Evolutionary conservation across 2,329 filamentous ascomycete genomes (phyloP).

Genomic region (Penicillium fuscoglaucum): DNA sequence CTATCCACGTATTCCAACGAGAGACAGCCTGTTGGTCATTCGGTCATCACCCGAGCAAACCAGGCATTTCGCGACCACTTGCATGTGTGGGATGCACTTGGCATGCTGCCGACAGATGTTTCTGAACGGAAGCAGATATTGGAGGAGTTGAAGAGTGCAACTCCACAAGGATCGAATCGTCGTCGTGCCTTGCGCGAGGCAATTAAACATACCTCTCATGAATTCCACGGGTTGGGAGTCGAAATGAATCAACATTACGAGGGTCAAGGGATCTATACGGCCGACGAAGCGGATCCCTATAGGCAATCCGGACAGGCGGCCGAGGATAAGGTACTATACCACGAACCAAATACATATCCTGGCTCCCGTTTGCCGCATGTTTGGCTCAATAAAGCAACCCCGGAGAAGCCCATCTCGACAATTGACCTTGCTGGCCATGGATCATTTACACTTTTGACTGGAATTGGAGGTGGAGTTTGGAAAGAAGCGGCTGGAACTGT

Average conservation of each 20-base stretch:
- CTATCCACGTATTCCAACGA: constrained; percentile 50
- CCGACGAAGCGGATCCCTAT: constrained; percentile 42
- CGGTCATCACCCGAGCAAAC: constrained; percentile 58
- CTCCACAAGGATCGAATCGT: constrained; percentile 40
- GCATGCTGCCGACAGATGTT: constrained; percentile 42
- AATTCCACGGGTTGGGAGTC: constrained; percentile 58
- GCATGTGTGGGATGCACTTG: constrained; percentile 50
- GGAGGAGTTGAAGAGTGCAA: constrained; percentile 46
- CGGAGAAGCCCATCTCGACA: constrained; percentile 53
- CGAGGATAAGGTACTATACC: constrained; percentile 46
- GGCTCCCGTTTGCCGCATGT: constrained; percentile 62
- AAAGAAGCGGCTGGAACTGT: constrained; percentile 50
- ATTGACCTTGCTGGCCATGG: constrained; percentile 62
- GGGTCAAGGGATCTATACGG: constrained; percentile 47
- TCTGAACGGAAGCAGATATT: background rate
- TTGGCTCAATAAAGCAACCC: constrained; percentile 57
- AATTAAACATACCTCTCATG: constrained; percentile 48
- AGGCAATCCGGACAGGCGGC: constrained; percentile 23
- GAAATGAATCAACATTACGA: constrained; percentile 62
- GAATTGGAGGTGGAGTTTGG: constrained; percentile 59
- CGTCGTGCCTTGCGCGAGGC: constrained; percentile 44
- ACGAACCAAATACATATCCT: constrained; percentile 56
- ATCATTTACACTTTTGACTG: constrained; percentile 53
- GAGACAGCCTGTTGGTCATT: constrained; percentile 52
- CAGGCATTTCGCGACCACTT: constrained; percentile 56